Evolutionary conservation across 2,329 filamentous ascomycete genomes (phyloP).

Genomic region (Cladobotryum protrusum): DNA sequence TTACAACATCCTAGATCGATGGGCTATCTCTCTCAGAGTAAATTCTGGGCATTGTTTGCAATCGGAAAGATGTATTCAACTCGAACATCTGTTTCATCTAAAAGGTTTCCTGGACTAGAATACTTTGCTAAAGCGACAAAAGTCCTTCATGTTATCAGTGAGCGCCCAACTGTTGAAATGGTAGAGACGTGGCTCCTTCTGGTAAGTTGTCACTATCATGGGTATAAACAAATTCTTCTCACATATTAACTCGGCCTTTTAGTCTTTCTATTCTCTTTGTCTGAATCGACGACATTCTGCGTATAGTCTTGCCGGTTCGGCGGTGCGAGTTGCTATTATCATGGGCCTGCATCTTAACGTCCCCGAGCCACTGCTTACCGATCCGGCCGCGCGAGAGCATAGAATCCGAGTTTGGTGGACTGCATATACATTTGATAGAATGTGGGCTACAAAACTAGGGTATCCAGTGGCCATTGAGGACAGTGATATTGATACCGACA

Average conservation of each 20-base stretch:
- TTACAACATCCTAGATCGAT: constrained; percentile 29
- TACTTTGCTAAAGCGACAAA: constrained; percentile 38
- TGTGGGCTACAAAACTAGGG: constrained; percentile 43
- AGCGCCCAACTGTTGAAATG: constrained; percentile 36
- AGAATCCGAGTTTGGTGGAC: constrained; percentile 38
- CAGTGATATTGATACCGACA: constrained; percentile 39
- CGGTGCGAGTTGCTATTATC: constrained; percentile 36
- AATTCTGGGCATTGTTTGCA: constrained; percentile 39
- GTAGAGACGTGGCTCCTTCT: constrained; percentile 39
- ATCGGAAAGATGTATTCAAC: constrained; percentile 41
- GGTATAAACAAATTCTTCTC: neutral
- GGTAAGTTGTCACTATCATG: constrained; percentile 24
- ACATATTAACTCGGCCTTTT: neutral
- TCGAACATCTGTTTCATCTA: constrained; percentile 26
- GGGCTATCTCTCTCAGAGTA: constrained; percentile 30
- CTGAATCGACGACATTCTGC: constrained; percentile 40
- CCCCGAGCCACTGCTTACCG: constrained; percentile 33
- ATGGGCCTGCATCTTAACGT: constrained; percentile 39
- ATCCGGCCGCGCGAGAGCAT: constrained; percentile 32
- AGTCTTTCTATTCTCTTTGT: constrained; percentile 39
- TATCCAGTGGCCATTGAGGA: constrained; percentile 43
- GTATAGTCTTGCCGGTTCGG: constrained; percentile 37
- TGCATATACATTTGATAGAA: constrained; percentile 38
- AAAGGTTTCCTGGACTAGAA: constrained; percentile 35
- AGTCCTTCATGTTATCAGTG: constrained; percentile 33